Evolutionary conservation across 2,329 filamentous ascomycete species (phyloP).

Genomic region (Pochonia chlamydosporia): DNA sequence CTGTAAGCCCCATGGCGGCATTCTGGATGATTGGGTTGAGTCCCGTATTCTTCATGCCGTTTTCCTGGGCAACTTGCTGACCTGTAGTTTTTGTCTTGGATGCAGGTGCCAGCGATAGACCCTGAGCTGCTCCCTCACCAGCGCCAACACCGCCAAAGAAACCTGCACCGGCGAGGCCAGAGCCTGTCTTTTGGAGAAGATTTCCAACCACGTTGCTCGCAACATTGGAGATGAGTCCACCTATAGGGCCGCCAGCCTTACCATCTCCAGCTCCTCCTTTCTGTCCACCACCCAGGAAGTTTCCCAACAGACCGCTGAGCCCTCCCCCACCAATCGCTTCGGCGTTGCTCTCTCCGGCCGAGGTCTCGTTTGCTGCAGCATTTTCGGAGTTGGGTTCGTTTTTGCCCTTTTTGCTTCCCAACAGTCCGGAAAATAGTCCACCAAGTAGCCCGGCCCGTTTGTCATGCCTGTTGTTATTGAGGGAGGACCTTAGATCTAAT

Average conservation of each 20-base stretch:
- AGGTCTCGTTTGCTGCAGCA: not conserved
- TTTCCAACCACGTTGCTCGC: constrained; percentile 1
- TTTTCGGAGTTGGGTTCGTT: not conserved
- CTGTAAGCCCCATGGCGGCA: constrained; percentile 21
- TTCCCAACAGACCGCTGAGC: not conserved
- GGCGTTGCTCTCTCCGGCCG: not conserved
- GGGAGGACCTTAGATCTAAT: constrained; percentile 3
- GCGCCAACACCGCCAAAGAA: constrained; percentile 20
- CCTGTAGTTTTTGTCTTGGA: constrained; percentile 10
- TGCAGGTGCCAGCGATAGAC: constrained; percentile 14
- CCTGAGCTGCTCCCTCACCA: constrained; percentile 18
- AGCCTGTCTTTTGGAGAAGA: constrained; percentile 5
- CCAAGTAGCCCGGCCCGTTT: not conserved
- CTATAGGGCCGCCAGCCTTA: not conserved
- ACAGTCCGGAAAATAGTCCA: not conserved
- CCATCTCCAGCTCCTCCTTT: not conserved
- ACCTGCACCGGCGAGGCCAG: constrained; percentile 10
- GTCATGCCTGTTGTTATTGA: not conserved
- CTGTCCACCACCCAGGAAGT: not conserved
- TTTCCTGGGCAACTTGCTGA: constrained; percentile 18
- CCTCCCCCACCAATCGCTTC: not conserved
- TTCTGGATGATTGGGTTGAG: constrained; percentile 24
- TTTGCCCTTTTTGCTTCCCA: not conserved
- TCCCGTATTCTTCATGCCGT: constrained; percentile 21
- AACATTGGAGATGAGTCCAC: constrained; percentile 3